Evolutionary conservation across 805 yeast genomes (phyloP), one percentile per base, ranked within the genome.

Genomic region (Barnettozyma botsteinii): DNA sequence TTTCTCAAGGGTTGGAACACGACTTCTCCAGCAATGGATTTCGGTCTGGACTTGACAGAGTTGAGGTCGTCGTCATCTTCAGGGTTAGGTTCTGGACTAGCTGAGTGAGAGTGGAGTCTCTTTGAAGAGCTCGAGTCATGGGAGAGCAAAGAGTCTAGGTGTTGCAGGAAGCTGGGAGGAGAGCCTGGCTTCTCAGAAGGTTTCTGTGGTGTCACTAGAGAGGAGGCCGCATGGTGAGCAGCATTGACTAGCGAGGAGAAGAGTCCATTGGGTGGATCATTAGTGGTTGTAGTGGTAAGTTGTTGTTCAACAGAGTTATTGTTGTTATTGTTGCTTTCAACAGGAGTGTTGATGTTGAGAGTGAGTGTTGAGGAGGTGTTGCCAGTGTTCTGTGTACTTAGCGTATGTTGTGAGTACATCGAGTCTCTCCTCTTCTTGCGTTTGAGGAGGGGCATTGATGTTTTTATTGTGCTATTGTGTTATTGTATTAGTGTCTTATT

Each of bases 1-100:
- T 71, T 64, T 45, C 71, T 49, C 13, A 73, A 47, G 9, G 73
- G 62, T 45, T 66, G 62, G 54, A 67, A 63, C 50, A 64, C 71
- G 15, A 72, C 68, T 37, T 62, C 59, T 14, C 37, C 49, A 2
- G 50, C 48, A 48, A 37, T 33, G 35, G 32, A 27, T 19, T 43
- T 9, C 49, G 44, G 9, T 33, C 34, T 19, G 13, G 46, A 31
- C n/a, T 12, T 21, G 19, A 29, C 7, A 7, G 35, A 31, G 12
- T 32, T 28, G 7, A 19, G 15, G 32, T 33, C 38, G 15, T 41
- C 44, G 12, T 35, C 34, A 13, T 28, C 17, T 4, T 43, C 42
- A 15, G 32, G 41, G 12, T 46, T 41, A 4, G 33, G 40, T 3
- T 32, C 45, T 8, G 18, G 33, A 9, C 24, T 26, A 26, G 24